Evolutionary conservation across 306 rosid species (phyloP).

Genomic region (apple (Malus domestica)): DNA sequence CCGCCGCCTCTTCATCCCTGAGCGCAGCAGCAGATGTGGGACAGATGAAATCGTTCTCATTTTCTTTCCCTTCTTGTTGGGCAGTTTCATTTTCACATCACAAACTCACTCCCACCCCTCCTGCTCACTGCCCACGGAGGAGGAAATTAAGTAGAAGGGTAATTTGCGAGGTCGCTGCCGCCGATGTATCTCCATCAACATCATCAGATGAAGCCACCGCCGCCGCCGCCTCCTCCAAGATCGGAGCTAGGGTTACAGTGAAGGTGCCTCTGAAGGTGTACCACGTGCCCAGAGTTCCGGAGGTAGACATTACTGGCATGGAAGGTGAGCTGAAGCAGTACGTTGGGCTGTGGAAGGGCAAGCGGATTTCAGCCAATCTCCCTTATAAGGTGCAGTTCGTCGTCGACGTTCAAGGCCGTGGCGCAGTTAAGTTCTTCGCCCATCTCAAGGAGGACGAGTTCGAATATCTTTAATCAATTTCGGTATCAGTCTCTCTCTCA

Average conservation of each 20-base stretch:
- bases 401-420: constrained; percentile 62
- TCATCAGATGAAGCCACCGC: constrained; percentile 22
- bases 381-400: constrained; percentile 75
- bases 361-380: constrained; percentile 75
- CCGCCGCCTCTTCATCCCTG: neutral
- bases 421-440: constrained; percentile 69
- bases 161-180: constrained; percentile 41
- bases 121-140: constrained; percentile 4
- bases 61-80: constrained; percentile 1
- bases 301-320: constrained; percentile 57
- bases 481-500: neutral
- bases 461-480: constrained; percentile 37
- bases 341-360: constrained; percentile 78
- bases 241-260: constrained; percentile 78
- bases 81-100: neutral
- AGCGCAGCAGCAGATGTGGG: neutral
- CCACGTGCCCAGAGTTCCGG: constrained; percentile 71
- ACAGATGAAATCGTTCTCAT: neutral
- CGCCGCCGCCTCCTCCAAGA: constrained; percentile 24
- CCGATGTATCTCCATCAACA: constrained; percentile 29
- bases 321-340: constrained; percentile 86
- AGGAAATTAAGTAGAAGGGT: constrained; percentile 14
- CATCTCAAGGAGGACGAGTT: constrained; percentile 94
- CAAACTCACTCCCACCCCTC: neutral
- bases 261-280: constrained; percentile 72